phyloP scores from a whole-genome alignment of 1,139 yeast genomes.

The Meyerozyma sp. region DNA sequence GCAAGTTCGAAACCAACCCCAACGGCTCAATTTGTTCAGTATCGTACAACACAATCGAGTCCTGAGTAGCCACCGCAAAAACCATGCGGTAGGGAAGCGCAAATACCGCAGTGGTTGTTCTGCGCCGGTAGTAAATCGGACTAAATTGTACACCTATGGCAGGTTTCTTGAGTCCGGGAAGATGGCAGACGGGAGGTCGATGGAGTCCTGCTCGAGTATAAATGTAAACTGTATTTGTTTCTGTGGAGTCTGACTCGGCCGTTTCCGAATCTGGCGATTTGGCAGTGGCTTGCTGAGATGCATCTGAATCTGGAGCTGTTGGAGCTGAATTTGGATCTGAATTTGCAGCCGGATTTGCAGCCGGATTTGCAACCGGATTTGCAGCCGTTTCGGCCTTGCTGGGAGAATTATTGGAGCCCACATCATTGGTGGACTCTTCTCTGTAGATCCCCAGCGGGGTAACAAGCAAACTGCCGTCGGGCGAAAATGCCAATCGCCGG shows the following conservation, averaged over 20 bases:
- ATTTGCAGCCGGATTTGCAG: too few species aligned
- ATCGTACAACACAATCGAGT: conserved; percentile 77
- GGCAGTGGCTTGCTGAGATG: too few species aligned
- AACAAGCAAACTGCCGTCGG: conserved; percentile 78
- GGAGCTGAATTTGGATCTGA: too few species aligned
- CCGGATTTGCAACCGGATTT: too few species aligned
- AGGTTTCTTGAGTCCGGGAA: conserved; percentile 79
- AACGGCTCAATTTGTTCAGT: conserved; percentile 66
- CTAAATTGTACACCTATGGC: conserved; percentile 78
- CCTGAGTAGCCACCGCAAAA: conserved; percentile 92
- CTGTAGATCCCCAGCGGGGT: conserved; percentile 79
- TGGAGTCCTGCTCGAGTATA: conserved; percentile 67
- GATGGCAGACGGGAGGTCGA: conserved; percentile 65
- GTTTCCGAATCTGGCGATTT: neutral
- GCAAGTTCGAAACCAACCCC: conserved; percentile 72
- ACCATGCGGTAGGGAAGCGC: conserved; percentile 70
- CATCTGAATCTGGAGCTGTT: too few species aligned
- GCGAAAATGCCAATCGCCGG: conserved; percentile 77
- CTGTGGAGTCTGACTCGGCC: neutral
- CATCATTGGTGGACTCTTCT: conserved; percentile 7
- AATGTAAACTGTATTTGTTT: conserved; percentile 63
- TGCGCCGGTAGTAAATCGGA: conserved; percentile 53
- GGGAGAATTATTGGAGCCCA: too few species aligned
- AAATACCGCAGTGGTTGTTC: conserved; percentile 20
- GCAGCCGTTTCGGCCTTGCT: too few species aligned